phyloP scores from a whole-genome alignment of 2,329 filamentous ascomycete genomes.

The Trichophaea hybrida region DNA sequence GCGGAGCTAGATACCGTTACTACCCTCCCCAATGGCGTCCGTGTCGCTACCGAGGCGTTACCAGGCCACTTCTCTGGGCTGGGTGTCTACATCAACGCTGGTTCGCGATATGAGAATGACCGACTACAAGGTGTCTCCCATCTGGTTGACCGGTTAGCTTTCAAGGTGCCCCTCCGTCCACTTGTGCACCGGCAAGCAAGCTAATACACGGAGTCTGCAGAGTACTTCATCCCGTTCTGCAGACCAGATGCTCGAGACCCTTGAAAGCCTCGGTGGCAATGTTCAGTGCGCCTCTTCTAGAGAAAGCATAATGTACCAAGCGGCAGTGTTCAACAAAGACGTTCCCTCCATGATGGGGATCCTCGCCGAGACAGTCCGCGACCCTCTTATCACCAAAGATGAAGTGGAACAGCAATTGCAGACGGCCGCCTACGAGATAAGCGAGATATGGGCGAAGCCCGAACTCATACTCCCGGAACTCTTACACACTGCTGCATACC shows the following conservation, averaged over 20 bases:
- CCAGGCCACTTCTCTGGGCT: conserved; percentile 90
- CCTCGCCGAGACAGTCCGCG: conserved; percentile 83
- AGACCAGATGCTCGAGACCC: conserved; percentile 73
- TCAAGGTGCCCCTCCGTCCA: conserved; percentile 47
- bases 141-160: conserved; percentile 88
- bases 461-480: conserved; percentile 91
- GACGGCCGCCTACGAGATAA: conserved; percentile 89
- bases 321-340: conserved; percentile 88
- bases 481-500: conserved; percentile 88
- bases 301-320: conserved; percentile 97
- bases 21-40: conserved; percentile 77
- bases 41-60: conserved; percentile 85
- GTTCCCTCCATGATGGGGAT: conserved; percentile 70
- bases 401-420: conserved; percentile 78
- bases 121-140: conserved; percentile 81
- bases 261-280: conserved; percentile 84
- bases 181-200: background rate
- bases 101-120: conserved; percentile 82
- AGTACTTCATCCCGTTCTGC: conserved; percentile 51
- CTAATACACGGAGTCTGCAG: background rate
- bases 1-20: conserved; percentile 78
- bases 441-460: conserved; percentile 94
- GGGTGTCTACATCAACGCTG: conserved; percentile 89
- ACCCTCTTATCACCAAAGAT: conserved; percentile 68
- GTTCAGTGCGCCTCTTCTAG: conserved; percentile 92